Evolutionary conservation across 164 flowering plant genomes (phyloP), one percentile per base, ranked within the genome.

Genomic region (Berberis vulgaris): DNA sequence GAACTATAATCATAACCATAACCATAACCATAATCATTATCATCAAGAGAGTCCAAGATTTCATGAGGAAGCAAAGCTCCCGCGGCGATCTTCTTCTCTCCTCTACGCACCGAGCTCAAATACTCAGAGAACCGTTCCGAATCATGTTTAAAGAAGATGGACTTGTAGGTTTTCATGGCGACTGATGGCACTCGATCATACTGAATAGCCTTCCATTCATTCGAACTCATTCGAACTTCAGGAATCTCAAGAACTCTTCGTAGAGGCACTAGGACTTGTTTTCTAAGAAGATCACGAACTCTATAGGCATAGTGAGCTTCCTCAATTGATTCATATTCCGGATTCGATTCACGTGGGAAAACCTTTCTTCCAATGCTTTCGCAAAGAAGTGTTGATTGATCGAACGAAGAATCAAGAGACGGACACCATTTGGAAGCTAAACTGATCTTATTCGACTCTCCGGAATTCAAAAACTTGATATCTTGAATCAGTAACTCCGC

Each of bases 21-120:
- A 26, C 26, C 26, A 26, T 26, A 26, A 26, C 26, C 26, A 26
- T 26, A 26, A 26, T 26, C 26, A 26, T 26, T 59, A 3, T 71
- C 64, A 6, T 63, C 5, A 41, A 74, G 38, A 0, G 75, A 66
- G 5, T 45, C 65, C 4, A 83, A 13, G 12, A 83, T 77, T 77
- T 80, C 79, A 57, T 83, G 83, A 0, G 87, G 82, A 43, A 81
- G 83, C 66, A 81, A 60, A 12, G 82, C 87, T 8, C 87, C 85
- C 0, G 87, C 81, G 0, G 85, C 81, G 12, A 83, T 81, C 71
- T 65, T 83, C 5, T 80, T 77, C 60, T 74, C 59, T 44, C 85
- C 85, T 0, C 12, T 10, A 63, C 46, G 67, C 45, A 83, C 87
- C 7, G 65, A 64, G 40, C 57, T 64, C 0, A 83, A 76, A 53